Evolutionary conservation across 768 basidiomycete species (phyloP).

Genomic region (Lyophyllum decastes): DNA sequence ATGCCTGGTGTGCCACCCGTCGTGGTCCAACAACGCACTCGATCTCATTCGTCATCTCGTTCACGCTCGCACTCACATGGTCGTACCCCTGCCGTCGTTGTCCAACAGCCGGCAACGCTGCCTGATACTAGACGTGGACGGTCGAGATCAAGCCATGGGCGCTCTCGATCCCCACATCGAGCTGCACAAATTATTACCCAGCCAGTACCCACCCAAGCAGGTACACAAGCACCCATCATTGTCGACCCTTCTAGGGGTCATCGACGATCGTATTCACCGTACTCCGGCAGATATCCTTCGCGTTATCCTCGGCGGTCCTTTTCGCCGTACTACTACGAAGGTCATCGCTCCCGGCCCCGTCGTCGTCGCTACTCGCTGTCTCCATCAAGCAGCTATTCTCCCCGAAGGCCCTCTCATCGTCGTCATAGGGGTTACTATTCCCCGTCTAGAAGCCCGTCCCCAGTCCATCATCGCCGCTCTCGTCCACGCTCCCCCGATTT

Average conservation of each 20-base stretch:
- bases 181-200: background rate
- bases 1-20: background rate
- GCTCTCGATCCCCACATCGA: conserved; percentile 15
- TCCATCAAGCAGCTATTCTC: conserved; percentile 20
- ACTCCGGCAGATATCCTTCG: background rate
- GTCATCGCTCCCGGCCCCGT: conserved; percentile 5
- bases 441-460: conserved; percentile 14
- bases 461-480: background rate
- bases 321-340: background rate
- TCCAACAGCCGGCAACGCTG: background rate
- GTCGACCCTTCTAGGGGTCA: background rate
- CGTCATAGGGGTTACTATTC: background rate
- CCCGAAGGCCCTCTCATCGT: background rate
- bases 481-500: background rate
- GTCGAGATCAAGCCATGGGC: conserved; percentile 7
- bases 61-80: conserved; percentile 2
- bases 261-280: background rate
- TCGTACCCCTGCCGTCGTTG: background rate
- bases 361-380: conserved; percentile 24
- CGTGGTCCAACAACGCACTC: background rate
- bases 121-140: conserved; percentile 7
- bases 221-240: conserved; percentile 3
- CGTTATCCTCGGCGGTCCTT: conserved; percentile 9
- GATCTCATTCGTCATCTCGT: conserved; percentile 8
- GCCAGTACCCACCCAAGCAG: conserved; percentile 1